These are phyloP conservation scores for Myriosclerotinia curreyana DNA, from an alignment of 2,329 filamentous ascomycete genomes.

Conservation along the genomic window DNA sequence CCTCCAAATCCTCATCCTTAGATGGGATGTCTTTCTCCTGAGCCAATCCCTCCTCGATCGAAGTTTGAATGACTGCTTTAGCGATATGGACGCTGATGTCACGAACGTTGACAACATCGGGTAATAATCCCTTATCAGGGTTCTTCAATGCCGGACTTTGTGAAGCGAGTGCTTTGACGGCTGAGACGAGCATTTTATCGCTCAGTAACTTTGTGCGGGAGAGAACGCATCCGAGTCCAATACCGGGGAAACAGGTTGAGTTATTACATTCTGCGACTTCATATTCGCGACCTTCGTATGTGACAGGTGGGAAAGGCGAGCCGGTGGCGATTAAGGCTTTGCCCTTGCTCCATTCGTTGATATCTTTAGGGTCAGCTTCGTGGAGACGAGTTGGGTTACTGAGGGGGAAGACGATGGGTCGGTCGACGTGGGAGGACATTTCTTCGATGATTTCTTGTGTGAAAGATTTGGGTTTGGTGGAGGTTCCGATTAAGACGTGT, in stretches of 20 bases:
- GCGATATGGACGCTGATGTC: conserved; percentile 77
- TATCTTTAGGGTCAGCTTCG: conserved; percentile 73
- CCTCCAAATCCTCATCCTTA: conserved; percentile 38
- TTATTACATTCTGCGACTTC: conserved; percentile 82
- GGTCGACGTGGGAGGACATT: conserved; percentile 70
- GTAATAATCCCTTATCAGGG: conserved; percentile 59
- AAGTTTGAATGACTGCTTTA: conserved; percentile 67
- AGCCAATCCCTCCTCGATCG: conserved; percentile 66
- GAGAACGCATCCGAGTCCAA: conserved; percentile 76
- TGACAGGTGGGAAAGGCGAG: conserved; percentile 75
- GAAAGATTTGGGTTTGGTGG: conserved; percentile 73
- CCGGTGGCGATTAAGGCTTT: conserved; percentile 79
- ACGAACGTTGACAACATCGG: conserved; percentile 71
- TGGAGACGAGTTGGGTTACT: conserved; percentile 83
- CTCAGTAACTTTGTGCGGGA: conserved; percentile 64
- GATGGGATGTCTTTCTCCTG: conserved; percentile 63
- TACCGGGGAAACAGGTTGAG: conserved; percentile 79
- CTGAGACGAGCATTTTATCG: conserved; percentile 78
- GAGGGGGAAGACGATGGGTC: conserved; percentile 76
- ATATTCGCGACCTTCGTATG: conserved; percentile 51
- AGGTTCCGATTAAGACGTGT: conserved; percentile 80
- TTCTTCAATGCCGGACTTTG: conserved; percentile 63
- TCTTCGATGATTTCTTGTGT: conserved; percentile 68
- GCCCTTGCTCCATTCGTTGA: conserved; percentile 75
- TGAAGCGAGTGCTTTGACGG: conserved; percentile 68